A percentile compares a stretch with the other conserved stretches of the same genome.
These are phyloP conservation scores for Plectosphaerella cucumerina DNA, from an alignment of 2,329 filamentous ascomycete genomes.

Conservation along the genomic window DNA sequence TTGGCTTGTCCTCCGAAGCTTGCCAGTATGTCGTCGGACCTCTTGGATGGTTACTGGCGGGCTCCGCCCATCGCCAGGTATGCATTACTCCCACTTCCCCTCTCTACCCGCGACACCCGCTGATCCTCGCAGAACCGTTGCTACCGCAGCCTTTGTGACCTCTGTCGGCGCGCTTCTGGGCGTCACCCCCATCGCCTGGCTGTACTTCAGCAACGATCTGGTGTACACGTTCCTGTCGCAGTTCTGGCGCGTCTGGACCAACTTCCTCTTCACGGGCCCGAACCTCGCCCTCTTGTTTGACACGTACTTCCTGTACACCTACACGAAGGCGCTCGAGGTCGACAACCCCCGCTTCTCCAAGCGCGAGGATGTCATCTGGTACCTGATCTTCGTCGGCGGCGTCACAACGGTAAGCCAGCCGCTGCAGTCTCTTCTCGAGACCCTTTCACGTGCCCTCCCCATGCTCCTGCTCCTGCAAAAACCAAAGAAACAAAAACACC, in stretches of 20 bases:
- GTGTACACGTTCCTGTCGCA: constrained; percentile 48
- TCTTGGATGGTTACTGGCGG: constrained; percentile 31
- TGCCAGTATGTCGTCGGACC: constrained; percentile 10
- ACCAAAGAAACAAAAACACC: constrained; percentile 25
- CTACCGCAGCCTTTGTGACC: constrained; percentile 55
- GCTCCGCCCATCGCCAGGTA: constrained; percentile 38
- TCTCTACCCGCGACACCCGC: not conserved
- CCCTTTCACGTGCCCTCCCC: constrained; percentile 7
- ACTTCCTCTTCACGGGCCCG: constrained; percentile 35
- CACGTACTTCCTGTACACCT: constrained; percentile 72
- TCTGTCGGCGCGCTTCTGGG: constrained; percentile 56
- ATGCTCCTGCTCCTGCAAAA: not conserved
- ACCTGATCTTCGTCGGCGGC: constrained; percentile 67
- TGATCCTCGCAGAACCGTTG: constrained; percentile 53
- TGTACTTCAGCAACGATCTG: constrained; percentile 47
- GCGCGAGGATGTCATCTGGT: constrained; percentile 77
- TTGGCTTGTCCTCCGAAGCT: not conserved
- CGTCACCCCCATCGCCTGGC: constrained; percentile 43
- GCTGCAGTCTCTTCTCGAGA: constrained; percentile 13
- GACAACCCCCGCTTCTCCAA: constrained; percentile 66
- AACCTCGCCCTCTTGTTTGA: constrained; percentile 59
- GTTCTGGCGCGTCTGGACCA: constrained; percentile 37
- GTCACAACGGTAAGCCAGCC: constrained; percentile 79
- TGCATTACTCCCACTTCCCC: constrained; percentile 9
- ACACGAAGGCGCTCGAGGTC: constrained; percentile 69